Conservation (phyloP, 169 alveolate genomes). For the Plasmodium cynomolgi region DNA sequence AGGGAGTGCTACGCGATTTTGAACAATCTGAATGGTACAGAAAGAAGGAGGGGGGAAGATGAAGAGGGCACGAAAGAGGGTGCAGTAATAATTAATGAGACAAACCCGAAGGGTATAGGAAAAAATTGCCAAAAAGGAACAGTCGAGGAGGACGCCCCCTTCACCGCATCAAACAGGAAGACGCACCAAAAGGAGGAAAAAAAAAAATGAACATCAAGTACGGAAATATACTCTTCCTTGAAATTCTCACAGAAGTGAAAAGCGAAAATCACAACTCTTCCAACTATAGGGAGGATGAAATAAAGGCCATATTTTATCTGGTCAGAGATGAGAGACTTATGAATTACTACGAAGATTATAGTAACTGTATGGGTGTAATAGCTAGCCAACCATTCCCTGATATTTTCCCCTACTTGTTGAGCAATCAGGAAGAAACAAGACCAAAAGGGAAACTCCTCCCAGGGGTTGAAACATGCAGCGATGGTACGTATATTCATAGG, state of each 20-base stretch:
- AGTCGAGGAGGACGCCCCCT: background rate
- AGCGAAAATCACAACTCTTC: slow-evolving; percentile 19
- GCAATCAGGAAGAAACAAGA: background rate
- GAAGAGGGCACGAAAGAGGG: background rate
- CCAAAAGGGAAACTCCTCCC: background rate
- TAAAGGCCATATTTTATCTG: slow-evolving; percentile 57
- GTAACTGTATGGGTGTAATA: slow-evolving; percentile 51
- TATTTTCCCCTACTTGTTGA: background rate
- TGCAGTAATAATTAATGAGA: background rate
- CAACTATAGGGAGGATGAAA: slow-evolving; percentile 26
- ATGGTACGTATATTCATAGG: background rate
- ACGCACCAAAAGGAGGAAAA: background rate
- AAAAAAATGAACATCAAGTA: slow-evolving; percentile 58
- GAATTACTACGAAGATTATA: slow-evolving; percentile 39
- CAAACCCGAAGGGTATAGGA: background rate
- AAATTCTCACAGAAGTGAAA: slow-evolving; percentile 52
- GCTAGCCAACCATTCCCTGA: slow-evolving; percentile 55
- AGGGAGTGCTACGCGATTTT: slow-evolving; percentile 21
- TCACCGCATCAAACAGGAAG: background rate
- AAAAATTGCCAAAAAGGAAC: background rate
- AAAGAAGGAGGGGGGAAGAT: background rate
- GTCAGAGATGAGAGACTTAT: slow-evolving; percentile 49
- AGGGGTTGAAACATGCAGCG: background rate
- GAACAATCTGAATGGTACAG: background rate
- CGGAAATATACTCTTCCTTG: slow-evolving; percentile 54